Evolutionary conservation across 495 filamentous ascomycete genomes (phyloP), one percentile per base, ranked within the genome.

Genomic region (Penicillium salamii): DNA sequence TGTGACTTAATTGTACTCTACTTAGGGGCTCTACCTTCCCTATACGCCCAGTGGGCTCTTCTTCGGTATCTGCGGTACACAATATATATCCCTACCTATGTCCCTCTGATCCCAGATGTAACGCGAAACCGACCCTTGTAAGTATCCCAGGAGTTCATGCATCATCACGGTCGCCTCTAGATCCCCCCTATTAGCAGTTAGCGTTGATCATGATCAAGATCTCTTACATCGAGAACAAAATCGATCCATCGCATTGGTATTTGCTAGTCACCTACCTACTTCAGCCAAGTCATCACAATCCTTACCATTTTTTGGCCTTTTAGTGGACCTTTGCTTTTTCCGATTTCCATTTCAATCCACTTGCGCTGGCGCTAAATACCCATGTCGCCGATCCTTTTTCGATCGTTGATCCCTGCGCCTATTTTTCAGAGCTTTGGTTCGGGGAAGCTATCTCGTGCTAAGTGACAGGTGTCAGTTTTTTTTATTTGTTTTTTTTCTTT

Each of bases 381-480:
- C 53, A 48, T 56, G 55, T 45, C 44, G 55, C 24, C 50, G 59
- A 65, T 65, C 59, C 53, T 28, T 28, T 55, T 44, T 31, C 47
- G 29, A 53, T 36, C 46, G 21, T 38, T 31, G 36, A 61, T 56
- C 50, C 54, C 44, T 58, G 54, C 11, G 12, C 12, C 6, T 21
- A 5, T 50, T 20, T 57, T 49, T 39, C 40, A 50, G 49, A 50
- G 52, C 58, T 50, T 53, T 26, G 46, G 23, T 21, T 36, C 28
- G 46, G 26, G 36, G 42, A 53, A 39, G 26, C 38, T 15, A 35
- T 14, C 31, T 46, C 26, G 34, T 47, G 38, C 43, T 32, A 56
- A 56, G 35, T 64, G 61, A 65, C 59, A 65, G 55, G 55, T 65
- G 58, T 57, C 55, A 62, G 33, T 21, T 13, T 38, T 15, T 13